A percentile compares a stretch with the other conserved stretches of the same genome.
Evolutionary conservation across 768 basidiomycete genomes (phyloP).

Genomic region (Lentinula sp.): DNA sequence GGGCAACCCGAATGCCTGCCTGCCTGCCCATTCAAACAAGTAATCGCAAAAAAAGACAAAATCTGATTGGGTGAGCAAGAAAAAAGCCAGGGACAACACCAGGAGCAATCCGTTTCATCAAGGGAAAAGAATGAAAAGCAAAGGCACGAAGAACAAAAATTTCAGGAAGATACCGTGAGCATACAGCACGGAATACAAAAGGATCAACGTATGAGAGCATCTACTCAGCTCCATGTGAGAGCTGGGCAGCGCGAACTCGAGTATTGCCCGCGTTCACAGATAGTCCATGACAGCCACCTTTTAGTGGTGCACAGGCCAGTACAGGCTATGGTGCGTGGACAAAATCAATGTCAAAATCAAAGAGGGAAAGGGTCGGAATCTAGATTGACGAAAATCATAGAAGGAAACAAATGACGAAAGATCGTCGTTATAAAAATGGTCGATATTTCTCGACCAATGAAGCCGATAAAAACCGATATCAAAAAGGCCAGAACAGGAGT

Average conservation of each 20-base stretch:
- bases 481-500: neutral
- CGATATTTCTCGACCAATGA: neutral
- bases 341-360: neutral
- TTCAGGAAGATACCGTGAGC: neutral
- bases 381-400: slow-evolving; percentile 6
- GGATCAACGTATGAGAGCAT: no score
- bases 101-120: neutral
- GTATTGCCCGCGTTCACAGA: neutral
- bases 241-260: neutral
- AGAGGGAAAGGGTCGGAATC: neutral
- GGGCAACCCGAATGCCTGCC: neutral
- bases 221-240: neutral
- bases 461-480: neutral
- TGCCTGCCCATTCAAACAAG: neutral
- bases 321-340: neutral
- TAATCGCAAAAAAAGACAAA: neutral
- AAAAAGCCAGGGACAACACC: neutral
- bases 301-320: neutral
- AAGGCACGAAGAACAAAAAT: neutral
- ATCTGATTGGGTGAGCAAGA: neutral
- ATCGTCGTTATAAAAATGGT: neutral
- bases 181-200: neutral
- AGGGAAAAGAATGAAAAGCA: neutral
- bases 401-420: neutral
- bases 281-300: neutral